Conservation (phyloP, 768 basidiomycete species). For the Amanita exitialis region DNA sequence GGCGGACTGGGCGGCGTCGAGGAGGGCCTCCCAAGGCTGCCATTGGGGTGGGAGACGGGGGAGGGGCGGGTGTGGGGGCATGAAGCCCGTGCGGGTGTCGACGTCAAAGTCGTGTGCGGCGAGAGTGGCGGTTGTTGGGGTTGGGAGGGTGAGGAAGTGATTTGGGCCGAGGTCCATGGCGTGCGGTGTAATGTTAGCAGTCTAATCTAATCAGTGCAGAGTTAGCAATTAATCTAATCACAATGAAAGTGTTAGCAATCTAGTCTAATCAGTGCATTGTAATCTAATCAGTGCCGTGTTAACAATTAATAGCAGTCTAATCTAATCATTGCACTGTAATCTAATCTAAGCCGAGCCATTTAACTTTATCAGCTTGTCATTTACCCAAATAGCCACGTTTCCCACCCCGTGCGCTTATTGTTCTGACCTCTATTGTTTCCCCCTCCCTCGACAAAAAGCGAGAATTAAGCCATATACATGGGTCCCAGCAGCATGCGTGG, state of each 20-base stretch:
- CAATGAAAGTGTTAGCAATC: no score
- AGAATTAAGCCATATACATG: neutral
- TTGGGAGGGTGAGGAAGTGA: slow-evolving; percentile 2
- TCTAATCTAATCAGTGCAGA: no score
- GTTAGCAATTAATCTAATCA: slow-evolving; percentile 7
- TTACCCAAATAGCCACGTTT: no score
- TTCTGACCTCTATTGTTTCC: neutral
- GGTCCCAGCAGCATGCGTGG: no score
- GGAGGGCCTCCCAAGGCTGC: slow-evolving; percentile 52
- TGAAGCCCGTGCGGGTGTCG: slow-evolving; percentile 84
- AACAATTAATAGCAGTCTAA: no score
- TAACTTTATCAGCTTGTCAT: no score
- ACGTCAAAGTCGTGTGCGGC: slow-evolving; percentile 81
- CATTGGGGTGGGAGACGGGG: slow-evolving; percentile 44
- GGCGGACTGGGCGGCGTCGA: slow-evolving; percentile 19
- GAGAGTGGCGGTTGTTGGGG: neutral
- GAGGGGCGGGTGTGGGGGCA: slow-evolving; percentile 70
- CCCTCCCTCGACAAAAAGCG: neutral
- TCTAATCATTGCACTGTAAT: neutral
- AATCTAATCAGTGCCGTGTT: slow-evolving; percentile 9
- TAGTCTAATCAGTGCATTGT: neutral
- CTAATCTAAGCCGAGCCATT: neutral
- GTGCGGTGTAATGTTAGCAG: slow-evolving; percentile 21
- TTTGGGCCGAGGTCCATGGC: neutral
- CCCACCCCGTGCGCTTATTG: neutral